Base-by-base conservation (phyloP, 2,329 filamentous ascomycete genomes). In the Penicillium sp. region DNA sequence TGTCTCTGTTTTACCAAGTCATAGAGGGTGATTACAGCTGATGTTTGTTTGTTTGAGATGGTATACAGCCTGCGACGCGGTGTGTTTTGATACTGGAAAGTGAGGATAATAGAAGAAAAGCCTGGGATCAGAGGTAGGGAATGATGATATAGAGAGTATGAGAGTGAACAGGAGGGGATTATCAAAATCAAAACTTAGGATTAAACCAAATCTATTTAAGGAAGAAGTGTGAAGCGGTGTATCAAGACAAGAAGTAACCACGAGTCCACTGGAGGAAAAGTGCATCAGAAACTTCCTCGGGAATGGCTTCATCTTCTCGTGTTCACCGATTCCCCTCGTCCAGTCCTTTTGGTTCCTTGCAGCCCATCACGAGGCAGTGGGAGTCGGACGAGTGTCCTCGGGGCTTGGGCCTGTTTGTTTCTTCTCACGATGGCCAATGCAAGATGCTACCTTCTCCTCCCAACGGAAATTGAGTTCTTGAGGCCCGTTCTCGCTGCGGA, bases 1-100 rank as follows among this genome's bases (percentile, higher is more conserved):
- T 49, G 14, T 33, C 14, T 49, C n/a, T 30, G 28, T 35, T 51
- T 35, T 35, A 51, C 30, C 48, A 51, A 51, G 19, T 51, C 48
- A 11, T 22, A 13, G 28, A 45, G 54, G 64, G 65, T 69, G 66
- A 66, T 62, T 65, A 63, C 61, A 63, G 55, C 25, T 35, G 14
- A 57, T 65, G 64, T 67, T 65, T 63, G 63, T 59, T 61, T 62
- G 59, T 66, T 62, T 61, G 53, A 49, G 61, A 59, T 66, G 46
- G 48, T 51, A 51, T 35, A 35, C 48, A 51, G 48, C 48, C 48
- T 19, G 48, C 11, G 26, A 35, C 30, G 48, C 5, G 48, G 14
- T 14, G 28, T 33, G 48, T 35, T 35, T 16, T 48, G 45, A 48
- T 48, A 30, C 19, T 14, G 11, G 3, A 6, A n/a, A 30, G 26